A percentile compares a stretch with the other conserved stretches of the same genome.
phyloP scores from a whole-genome alignment of 768 basidiomycete species.

The Tulasnella sp. region DNA sequence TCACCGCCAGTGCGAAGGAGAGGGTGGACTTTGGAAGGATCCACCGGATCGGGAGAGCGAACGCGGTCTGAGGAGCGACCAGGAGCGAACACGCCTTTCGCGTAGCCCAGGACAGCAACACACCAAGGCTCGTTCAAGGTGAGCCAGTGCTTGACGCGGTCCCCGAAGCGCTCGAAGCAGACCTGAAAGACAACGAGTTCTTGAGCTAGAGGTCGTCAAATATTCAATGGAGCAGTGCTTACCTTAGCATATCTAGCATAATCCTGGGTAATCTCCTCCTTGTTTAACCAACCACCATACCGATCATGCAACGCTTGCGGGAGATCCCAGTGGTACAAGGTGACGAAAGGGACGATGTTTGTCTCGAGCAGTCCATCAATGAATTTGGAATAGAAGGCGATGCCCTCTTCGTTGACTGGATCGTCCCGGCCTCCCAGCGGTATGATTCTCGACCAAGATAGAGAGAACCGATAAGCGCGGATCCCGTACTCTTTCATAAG shows the following conservation, averaged over 20 bases:
- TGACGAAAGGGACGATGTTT: slow-evolving; percentile 59
- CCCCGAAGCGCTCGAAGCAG: slow-evolving; percentile 65
- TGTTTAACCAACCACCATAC: slow-evolving; percentile 67
- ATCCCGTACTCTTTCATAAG: slow-evolving; percentile 53
- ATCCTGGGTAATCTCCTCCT: slow-evolving; percentile 56
- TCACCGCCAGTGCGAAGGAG: slow-evolving; percentile 14
- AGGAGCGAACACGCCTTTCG: slow-evolving; percentile 58
- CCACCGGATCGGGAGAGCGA: slow-evolving; percentile 35
- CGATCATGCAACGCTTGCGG: slow-evolving; percentile 62
- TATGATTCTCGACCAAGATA: slow-evolving; percentile 67
- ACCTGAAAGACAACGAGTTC: slow-evolving; percentile 29
- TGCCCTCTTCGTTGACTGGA: slow-evolving; percentile 57
- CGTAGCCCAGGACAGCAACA: slow-evolving; percentile 58
- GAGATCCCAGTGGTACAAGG: slow-evolving; percentile 69
- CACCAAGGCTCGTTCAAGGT: slow-evolving; percentile 73
- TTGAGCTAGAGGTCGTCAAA: not conserved
- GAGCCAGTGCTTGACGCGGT: slow-evolving; percentile 66
- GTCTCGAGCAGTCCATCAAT: slow-evolving; percentile 55
- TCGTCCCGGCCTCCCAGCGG: slow-evolving; percentile 63
- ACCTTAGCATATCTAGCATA: slow-evolving; percentile 49
- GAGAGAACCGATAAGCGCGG: slow-evolving; percentile 64
- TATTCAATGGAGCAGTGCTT: slow-evolving; percentile 19
- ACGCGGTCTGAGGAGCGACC: slow-evolving; percentile 54
- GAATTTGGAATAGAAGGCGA: slow-evolving; percentile 56
- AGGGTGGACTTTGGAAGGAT: slow-evolving; percentile 1